Evolutionary conservation across 768 basidiomycete genomes (phyloP).

Genomic region (Filobasidium floriforme): DNA sequence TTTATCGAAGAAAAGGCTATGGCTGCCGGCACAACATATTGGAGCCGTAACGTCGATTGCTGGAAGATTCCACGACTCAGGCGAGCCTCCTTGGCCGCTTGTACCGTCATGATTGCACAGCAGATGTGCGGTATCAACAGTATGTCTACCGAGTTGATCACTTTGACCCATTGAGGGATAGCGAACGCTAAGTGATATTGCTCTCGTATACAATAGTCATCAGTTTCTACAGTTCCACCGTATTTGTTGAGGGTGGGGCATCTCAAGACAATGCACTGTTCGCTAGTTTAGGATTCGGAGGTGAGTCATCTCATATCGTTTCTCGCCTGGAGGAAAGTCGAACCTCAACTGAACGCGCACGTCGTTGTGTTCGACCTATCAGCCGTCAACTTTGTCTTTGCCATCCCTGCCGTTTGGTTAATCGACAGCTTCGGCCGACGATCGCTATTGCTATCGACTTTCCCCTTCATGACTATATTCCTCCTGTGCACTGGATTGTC

Average conservation of each 20-base stretch:
- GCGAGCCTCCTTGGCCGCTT: neutral
- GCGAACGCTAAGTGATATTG: neutral
- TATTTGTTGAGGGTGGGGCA: constrained; percentile 15
- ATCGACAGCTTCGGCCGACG: constrained; percentile 3
- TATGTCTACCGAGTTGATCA: too few species aligned
- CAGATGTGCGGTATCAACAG: constrained; percentile 28
- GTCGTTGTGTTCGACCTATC: neutral
- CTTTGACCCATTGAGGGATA: too few species aligned
- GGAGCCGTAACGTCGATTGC: constrained; percentile 43
- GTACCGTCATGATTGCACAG: constrained; percentile 19
- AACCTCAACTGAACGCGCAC: neutral
- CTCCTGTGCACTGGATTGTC: constrained; percentile 8
- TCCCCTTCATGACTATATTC: constrained; percentile 6
- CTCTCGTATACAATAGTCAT: constrained; percentile 1
- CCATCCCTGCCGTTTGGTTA: constrained; percentile 21
- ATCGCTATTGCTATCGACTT: constrained; percentile 13
- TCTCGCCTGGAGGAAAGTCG: neutral
- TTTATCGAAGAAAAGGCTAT: constrained; percentile 43
- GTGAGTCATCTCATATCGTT: neutral
- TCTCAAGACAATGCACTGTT: constrained; percentile 27
- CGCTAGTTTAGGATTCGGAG: constrained; percentile 44
- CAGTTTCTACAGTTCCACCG: constrained; percentile 18
- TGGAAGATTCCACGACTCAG: constrained; percentile 46
- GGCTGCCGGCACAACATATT: constrained; percentile 37
- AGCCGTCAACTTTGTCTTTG: constrained; percentile 35